phyloP scores from a whole-genome alignment of 2,329 filamentous ascomycete genomes.

The Beauveria rudraprayagi region DNA sequence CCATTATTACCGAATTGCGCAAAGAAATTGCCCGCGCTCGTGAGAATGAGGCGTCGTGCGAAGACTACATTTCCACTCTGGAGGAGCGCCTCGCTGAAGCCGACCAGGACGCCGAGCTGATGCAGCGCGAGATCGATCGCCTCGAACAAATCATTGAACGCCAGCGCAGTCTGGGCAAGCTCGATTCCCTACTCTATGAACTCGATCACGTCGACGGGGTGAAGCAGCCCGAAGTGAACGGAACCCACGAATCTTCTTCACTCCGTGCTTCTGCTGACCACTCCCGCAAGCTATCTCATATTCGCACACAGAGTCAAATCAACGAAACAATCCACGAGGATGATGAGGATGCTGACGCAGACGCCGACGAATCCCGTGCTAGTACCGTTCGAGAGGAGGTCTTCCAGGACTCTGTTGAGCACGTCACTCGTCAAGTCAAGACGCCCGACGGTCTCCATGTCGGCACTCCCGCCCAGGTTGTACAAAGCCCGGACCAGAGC shows the following conservation, averaged over 20 bases:
- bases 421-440: background rate
- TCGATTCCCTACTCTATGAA: constrained; percentile 87
- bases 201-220: constrained; percentile 68
- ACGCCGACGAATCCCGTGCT: constrained; percentile 20
- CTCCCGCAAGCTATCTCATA: constrained; percentile 39
- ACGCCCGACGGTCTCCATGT: constrained; percentile 7
- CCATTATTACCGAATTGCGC: constrained; percentile 76
- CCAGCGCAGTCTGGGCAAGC: constrained; percentile 86
- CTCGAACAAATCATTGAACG: constrained; percentile 93
- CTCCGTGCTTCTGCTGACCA: constrained; percentile 39
- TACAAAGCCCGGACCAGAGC: constrained; percentile 68
- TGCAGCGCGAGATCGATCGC: constrained; percentile 93
- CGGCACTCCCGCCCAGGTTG: constrained; percentile 44
- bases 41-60: constrained; percentile 82
- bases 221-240: constrained; percentile 28
- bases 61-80: constrained; percentile 95
- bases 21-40: constrained; percentile 84
- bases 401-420: constrained; percentile 11
- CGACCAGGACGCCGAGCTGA: constrained; percentile 90
- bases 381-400: constrained; percentile 27
- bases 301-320: constrained; percentile 44
- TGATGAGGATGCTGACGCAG: constrained; percentile 37
- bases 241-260: constrained; percentile 32
- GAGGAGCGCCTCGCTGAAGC: constrained; percentile 93
- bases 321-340: constrained; percentile 48